Evolutionary conservation across 2,329 filamentous ascomycete species (phyloP).

Genomic region (Fusarium sp.): DNA sequence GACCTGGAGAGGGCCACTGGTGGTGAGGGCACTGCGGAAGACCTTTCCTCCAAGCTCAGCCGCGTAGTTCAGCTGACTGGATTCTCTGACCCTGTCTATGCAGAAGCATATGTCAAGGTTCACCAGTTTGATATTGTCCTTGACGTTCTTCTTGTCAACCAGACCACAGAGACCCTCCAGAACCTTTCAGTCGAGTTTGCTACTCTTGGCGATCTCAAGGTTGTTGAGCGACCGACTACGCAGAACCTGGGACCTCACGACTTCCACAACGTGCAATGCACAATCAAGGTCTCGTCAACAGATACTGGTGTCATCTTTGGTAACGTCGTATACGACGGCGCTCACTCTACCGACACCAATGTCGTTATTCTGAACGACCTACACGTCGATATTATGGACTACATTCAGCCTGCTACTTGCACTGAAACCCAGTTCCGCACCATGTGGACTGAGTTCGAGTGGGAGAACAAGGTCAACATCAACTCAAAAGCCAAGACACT

Average conservation of each 20-base stretch:
- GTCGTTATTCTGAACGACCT: conserved; percentile 98
- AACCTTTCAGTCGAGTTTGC: conserved; percentile 98
- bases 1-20: conserved; percentile 96
- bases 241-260: conserved; percentile 96
- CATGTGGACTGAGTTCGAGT: conserved; percentile 99
- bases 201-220: conserved; percentile 97
- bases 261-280: conserved; percentile 98
- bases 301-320: conserved; percentile 99
- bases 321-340: conserved; percentile 96
- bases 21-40: conserved; percentile 85
- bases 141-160: conserved; percentile 96
- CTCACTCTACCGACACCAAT: conserved; percentile 91
- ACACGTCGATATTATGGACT: conserved; percentile 99
- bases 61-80: conserved; percentile 97
- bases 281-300: conserved; percentile 97
- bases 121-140: conserved; percentile 99
- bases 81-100: conserved; percentile 98
- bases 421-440: conserved; percentile 98
- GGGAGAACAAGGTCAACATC: conserved; percentile 99
- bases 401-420: conserved; percentile 96
- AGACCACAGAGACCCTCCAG: conserved; percentile 95
- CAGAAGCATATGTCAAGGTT: conserved; percentile 98
- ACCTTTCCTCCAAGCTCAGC: conserved; percentile 93
- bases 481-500: conserved; percentile 95
- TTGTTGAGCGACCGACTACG: conserved; percentile 94